Evolutionary conservation across 768 basidiomycete genomes (phyloP).

Genomic region (Clitopilus hobsonii): DNA sequence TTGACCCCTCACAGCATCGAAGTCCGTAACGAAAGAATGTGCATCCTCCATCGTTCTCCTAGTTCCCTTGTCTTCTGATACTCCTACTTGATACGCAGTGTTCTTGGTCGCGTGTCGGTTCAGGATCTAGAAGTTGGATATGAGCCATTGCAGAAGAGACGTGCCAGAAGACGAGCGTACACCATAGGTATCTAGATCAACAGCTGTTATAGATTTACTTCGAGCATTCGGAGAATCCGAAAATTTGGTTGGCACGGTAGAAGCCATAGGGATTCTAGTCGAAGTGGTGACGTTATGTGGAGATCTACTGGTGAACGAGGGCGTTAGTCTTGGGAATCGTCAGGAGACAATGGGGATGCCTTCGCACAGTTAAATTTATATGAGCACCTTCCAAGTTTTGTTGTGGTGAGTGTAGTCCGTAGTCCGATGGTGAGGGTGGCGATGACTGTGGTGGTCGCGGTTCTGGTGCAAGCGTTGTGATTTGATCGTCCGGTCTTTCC

Average conservation of each 20-base stretch:
- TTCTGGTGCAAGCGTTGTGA: not conserved
- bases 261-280: not conserved
- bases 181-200: conserved; percentile 71
- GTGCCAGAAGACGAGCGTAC: no score
- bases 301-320: not conserved
- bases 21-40: conserved; percentile 95
- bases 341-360: no score
- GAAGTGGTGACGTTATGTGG: not conserved
- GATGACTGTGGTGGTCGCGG: not conserved
- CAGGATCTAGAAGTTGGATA: conserved; percentile 42
- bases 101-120: conserved; percentile 73
- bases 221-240: conserved; percentile 71
- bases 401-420: not conserved
- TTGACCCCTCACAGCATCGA: conserved; percentile 85
- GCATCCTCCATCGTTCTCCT: conserved; percentile 96
- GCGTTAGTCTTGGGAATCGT: not conserved
- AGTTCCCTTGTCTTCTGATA: conserved; percentile 83
- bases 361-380: not conserved
- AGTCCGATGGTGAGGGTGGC: not conserved
- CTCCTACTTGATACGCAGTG: conserved; percentile 63
- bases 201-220: conserved; percentile 77
- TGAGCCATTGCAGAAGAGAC: conserved; percentile 17
- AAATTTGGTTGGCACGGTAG: conserved; percentile 34
- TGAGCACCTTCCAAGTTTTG: not conserved
- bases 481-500: not conserved